Conservation (phyloP, 345 rosid species). For the Noccaea bulbosa region DNA sequence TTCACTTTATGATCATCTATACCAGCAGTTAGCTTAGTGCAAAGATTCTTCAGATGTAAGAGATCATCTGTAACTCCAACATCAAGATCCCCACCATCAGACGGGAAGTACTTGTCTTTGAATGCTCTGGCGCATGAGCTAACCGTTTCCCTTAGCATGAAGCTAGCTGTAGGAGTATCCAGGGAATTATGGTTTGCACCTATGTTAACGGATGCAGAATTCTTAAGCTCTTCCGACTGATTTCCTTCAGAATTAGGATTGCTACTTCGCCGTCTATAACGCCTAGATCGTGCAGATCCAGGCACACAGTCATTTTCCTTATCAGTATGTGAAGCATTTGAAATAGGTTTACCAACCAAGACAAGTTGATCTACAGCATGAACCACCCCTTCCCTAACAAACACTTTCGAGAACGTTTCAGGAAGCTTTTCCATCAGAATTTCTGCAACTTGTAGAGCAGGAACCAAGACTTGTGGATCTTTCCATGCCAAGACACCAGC, state of each 20-base stretch:
- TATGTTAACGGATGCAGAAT: slow-evolving; percentile 52
- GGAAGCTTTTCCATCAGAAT: slow-evolving; percentile 99
- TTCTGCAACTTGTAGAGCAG: slow-evolving; percentile 95
- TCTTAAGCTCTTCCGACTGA: slow-evolving; percentile 67
- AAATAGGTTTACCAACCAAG: slow-evolving; percentile 62
- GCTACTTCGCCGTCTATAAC: slow-evolving; percentile 82
- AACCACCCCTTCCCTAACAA: slow-evolving; percentile 97
- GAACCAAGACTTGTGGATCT: slow-evolving; percentile 97
- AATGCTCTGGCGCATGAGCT: slow-evolving; percentile 90
- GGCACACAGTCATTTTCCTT: slow-evolving; percentile 76
- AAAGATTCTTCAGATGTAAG: slow-evolving; percentile 78
- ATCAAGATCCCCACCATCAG: slow-evolving; percentile 73
- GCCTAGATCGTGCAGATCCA: slow-evolving; percentile 86
- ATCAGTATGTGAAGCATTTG: slow-evolving; percentile 61
- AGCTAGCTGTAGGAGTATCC: slow-evolving; percentile 70
- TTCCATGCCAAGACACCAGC: slow-evolving; percentile 99
- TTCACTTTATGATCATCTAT: slow-evolving; percentile 82
- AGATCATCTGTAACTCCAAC: slow-evolving; percentile 98
- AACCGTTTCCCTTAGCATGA: slow-evolving; percentile 70
- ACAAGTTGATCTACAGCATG: slow-evolving; percentile 98
- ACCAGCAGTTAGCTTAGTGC: slow-evolving; percentile 72
- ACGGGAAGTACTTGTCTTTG: slow-evolving; percentile 80
- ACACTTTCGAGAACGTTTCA: slow-evolving; percentile 89
- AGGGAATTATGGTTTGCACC: slow-evolving; percentile 70
- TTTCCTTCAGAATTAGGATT: slow-evolving; percentile 70